Evolutionary conservation across 441 rosid genomes (phyloP), one percentile per base, ranked within the genome.

Genomic region (Arabidopsis lyrata): DNA sequence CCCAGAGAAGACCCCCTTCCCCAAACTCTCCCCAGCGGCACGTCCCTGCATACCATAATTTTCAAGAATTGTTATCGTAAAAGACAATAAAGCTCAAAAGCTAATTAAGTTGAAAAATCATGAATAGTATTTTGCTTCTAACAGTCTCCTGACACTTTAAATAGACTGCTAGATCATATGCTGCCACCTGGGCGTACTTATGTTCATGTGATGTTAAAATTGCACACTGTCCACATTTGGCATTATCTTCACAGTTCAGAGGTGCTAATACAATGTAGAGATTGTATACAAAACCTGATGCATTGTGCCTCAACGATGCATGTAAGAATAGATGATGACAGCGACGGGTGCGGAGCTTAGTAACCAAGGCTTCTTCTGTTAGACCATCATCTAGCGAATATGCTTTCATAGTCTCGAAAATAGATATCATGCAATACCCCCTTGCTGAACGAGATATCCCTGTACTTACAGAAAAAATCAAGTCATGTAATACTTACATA

Each of bases 1-100:
- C 98, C 99, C 99, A 96, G 72, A 96, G 80, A 48, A 96, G 76
- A 74, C 98, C 99, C 42, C 99, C 99, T 80, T 85, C 88, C 36
- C 99, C 99, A 74, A 79, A 96, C 83, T 93, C 99, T 79, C 97
- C 97, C 99, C 99, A 96, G 24, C 92, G 86, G 53, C 86, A 85
- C 13, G 97, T 96, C 75, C 97, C 99, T 96, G 78, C 68, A 61
- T 6, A 18, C 22, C n/a, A 67, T 11, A 8, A 0, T 34, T 24
- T 18, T 13, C 41, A 39, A 56, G 16, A 70, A 70, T n/a, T 54
- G 53, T 52, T 53, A 54, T 58, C 39, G 45, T 0, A n/a, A 9
- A 9, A 54, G 16, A 42, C 27, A 5, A 60, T 24, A 6, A n/a
- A 24, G 35, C 66, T 73, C 36, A 66, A 49, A 39, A 31, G 4